Evolutionary conservation across 2,329 filamentous ascomycete species (phyloP), one percentile per base, ranked within the genome.

Genomic region (Scytalidium lignicola): DNA sequence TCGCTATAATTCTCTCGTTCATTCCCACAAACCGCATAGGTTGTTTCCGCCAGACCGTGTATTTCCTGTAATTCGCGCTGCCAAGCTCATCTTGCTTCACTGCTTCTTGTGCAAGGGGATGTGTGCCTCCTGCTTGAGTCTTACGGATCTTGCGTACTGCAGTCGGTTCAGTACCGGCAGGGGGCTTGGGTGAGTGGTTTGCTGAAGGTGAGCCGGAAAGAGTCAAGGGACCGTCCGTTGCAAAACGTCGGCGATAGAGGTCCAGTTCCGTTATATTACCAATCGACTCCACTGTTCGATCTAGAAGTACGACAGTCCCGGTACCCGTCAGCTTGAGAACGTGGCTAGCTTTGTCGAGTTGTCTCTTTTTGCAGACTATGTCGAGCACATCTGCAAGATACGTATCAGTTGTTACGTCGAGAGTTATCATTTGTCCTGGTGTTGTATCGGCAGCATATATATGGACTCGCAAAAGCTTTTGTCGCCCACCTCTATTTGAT

Each of bases 331-430:
- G 77, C 66, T 89, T 90, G 54, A 95, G 77, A 4, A 92, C 85
- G 63, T 90, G 88, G 49, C 85, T 81, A 17, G 78, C 85, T 70
- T 90, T 90, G 64, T 93, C 89, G 0, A 93, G 73, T 50, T 88
- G 82, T 41, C 90, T 76, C 66, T 88, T 88, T 40, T 83, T 80
- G 65, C 88, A 93, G 2, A 88, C 84, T 55, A 83, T 75, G 61
- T 92, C 88, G 46, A 92, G 81, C 22, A 93, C 82, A 65, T 93
- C 88, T 41, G 86, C 87, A 41, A 93, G 80, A 64, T 91, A 93
- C 23, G 85, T 92, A 57, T 92, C 87, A 0, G 86, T 90, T 0
- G 86, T 91, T 42, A 89, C 87, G 53, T 88, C 82, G 17, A 91
- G 71, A 1, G 83, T 85, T 20, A 89, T 78, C 70, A 83, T 82